Percentiles rank a stretch among this genome's conserved stretches.
phyloP scores from a whole-genome alignment of 108 stramenopile genomes.

The Schizochytrium sp. region DNA sequence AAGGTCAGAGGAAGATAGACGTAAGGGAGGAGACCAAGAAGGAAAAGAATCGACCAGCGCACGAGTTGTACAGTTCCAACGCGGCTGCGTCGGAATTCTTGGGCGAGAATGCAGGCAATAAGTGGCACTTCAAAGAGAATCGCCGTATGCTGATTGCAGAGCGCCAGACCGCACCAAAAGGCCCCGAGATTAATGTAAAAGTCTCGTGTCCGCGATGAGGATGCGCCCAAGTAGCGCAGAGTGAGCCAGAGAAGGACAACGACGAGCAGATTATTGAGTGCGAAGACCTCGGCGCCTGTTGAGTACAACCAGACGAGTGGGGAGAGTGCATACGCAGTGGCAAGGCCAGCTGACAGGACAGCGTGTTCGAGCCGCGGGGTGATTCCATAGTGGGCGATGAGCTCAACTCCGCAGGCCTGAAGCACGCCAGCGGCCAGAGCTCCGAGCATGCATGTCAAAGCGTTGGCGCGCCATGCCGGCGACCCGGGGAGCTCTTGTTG shows the following conservation, averaged over 20 bases:
- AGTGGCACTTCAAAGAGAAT: constrained; percentile 57
- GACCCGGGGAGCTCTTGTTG: background rate
- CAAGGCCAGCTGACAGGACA: background rate
- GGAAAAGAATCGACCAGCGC: constrained; percentile 16
- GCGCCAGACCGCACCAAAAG: constrained; percentile 55
- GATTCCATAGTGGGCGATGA: background rate
- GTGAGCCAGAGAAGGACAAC: constrained; percentile 31
- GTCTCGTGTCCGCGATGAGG: background rate
- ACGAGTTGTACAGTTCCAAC: background rate
- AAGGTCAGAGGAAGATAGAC: constrained; percentile 47
- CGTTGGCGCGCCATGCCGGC: background rate
- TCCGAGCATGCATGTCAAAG: background rate
- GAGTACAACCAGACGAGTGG: constrained; percentile 72
- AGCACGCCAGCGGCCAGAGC: background rate
- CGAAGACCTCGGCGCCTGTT: constrained; percentile 70
- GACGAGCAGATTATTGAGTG: constrained; percentile 62
- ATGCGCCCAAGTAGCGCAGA: constrained; percentile 17
- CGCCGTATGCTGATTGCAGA: constrained; percentile 70
- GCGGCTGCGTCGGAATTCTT: background rate
- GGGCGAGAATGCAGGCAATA: constrained; percentile 28
- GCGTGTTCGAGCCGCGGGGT: background rate
- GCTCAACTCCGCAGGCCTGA: background rate
- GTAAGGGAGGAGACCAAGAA: constrained; percentile 53
- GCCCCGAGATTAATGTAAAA: constrained; percentile 32
- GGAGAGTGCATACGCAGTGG: constrained; percentile 41